Evolutionary conservation across 2,329 filamentous ascomycete genomes (phyloP).

Genomic region (Ceratocystis diversiconidia): DNA sequence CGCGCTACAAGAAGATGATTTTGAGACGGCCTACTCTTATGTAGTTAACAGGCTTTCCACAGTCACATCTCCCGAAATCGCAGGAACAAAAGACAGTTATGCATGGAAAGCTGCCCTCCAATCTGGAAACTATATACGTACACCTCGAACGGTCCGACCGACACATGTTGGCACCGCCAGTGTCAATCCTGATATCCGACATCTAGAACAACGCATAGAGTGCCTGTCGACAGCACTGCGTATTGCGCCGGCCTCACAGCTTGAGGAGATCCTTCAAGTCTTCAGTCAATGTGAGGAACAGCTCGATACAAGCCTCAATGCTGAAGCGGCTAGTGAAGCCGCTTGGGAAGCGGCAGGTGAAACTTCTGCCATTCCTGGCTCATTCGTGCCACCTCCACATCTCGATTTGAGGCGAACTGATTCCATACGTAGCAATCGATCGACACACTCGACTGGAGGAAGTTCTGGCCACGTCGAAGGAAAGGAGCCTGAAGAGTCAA

Average conservation of each 20-base stretch:
- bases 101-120: constrained; percentile 68
- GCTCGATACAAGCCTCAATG: constrained; percentile 49
- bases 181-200: constrained; percentile 48
- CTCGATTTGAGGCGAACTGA: constrained; percentile 8
- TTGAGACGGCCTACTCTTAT: constrained; percentile 77
- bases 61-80: constrained; percentile 26
- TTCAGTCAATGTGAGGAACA: constrained; percentile 70
- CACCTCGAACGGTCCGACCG: constrained; percentile 37
- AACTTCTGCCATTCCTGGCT: constrained; percentile 40
- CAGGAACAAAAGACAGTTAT: constrained; percentile 27
- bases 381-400: constrained; percentile 29
- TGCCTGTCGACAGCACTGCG: constrained; percentile 62
- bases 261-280: constrained; percentile 60
- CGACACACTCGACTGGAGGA: neutral
- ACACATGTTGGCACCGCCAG: constrained; percentile 47
- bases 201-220: constrained; percentile 69
- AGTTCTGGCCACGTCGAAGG: neutral
- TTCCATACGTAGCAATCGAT: constrained; percentile 5
- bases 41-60: constrained; percentile 53
- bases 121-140: constrained; percentile 59
- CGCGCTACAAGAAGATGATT: constrained; percentile 61
- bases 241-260: constrained; percentile 52
- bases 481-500: constrained; percentile 41
- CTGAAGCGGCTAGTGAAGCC: constrained; percentile 54
- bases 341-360: constrained; percentile 57